Evolutionary conservation across 441 rosid genomes (phyloP), one percentile per base, ranked within the genome.

Genomic region (Pelargonium australe): DNA sequence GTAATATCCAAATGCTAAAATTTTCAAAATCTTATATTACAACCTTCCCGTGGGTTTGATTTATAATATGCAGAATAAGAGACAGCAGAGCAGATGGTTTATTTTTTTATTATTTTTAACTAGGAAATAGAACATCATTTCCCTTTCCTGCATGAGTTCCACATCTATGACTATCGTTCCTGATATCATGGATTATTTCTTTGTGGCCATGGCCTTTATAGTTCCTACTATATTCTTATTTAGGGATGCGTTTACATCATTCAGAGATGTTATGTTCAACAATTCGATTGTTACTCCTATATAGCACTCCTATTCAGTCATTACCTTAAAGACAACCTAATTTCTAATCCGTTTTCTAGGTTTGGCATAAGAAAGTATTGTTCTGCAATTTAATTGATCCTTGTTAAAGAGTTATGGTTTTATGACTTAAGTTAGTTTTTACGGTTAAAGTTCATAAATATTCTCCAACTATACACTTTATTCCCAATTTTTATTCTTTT

Each of bases 1-100:
- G 99, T 92, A 81, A 74, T 76, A 51, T 68, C 66, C 20, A 13
- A 13, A 34, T 25, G 12, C 43, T 34, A 28, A 60, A 2, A 4
- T 23, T 23, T 20, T 19, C 28, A 17, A 5, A 51, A 12, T 8
- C 6, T 12, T 12, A 3, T 13, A 14, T 12, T 51, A 14, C n/a
- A 12, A 20, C 17, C 17, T 51, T 51, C 43, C 43, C 1, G 10
- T 40, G 43, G 43, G 23, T 55, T 55, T n/a, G 61, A 51, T 55
- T 7, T n/a, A n/a, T 17, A 55, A 55, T 14, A 55, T 14, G 23
- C 23, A 20, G 19, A 55, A 55, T n/a, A 12, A 45, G 51, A 45
- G 13, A 44, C 49, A 44, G 14, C 51, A 45, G 51, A 45, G 43
- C 43, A 45, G n/a, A 45, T 45, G n/a, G 8, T 11, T 10, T 9